Percentiles rank a stretch among this genome's conserved stretches.
phyloP scores from a whole-genome alignment of 2,329 filamentous ascomycete genomes.

The Diaporthe sp. region DNA sequence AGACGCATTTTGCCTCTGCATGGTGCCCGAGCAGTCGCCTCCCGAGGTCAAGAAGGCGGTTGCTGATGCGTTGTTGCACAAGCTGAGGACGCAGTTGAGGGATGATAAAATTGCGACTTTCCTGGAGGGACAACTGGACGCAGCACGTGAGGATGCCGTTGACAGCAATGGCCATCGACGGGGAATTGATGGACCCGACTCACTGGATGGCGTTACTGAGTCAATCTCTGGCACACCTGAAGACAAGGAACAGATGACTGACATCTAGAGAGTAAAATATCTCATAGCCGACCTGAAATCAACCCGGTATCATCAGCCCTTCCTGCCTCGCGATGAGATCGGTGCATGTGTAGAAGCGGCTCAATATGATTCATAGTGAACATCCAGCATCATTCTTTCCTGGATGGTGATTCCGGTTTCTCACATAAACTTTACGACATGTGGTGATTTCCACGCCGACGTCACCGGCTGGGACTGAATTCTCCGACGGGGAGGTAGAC shows the following conservation, averaged over 20 bases:
- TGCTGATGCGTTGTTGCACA: not conserved
- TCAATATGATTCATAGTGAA: not conserved
- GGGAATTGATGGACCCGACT: not conserved
- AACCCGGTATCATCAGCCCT: not conserved
- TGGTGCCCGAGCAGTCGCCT: constrained; percentile 7
- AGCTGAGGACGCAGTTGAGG: not conserved
- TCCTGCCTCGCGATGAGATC: not conserved
- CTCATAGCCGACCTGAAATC: too few relatives aligned
- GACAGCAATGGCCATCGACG: not conserved
- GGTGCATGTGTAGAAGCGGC: not conserved
- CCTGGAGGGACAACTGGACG: not conserved
- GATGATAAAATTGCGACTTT: not conserved
- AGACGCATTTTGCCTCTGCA: not conserved
- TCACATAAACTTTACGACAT: too few relatives aligned
- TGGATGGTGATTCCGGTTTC: too few relatives aligned
- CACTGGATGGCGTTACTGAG: too few relatives aligned
- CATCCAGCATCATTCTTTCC: not conserved
- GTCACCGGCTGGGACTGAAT: not conserved
- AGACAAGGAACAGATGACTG: not conserved
- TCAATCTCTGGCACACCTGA: not conserved
- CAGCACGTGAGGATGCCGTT: not conserved
- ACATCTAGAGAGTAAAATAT: not conserved
- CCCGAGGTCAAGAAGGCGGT: not conserved
- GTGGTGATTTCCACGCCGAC: not conserved
- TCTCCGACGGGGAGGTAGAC: not conserved